Evolutionary conservation across 495 filamentous ascomycete species (phyloP), one percentile per base, ranked within the genome.

Genomic region (Daldinia decipiens): DNA sequence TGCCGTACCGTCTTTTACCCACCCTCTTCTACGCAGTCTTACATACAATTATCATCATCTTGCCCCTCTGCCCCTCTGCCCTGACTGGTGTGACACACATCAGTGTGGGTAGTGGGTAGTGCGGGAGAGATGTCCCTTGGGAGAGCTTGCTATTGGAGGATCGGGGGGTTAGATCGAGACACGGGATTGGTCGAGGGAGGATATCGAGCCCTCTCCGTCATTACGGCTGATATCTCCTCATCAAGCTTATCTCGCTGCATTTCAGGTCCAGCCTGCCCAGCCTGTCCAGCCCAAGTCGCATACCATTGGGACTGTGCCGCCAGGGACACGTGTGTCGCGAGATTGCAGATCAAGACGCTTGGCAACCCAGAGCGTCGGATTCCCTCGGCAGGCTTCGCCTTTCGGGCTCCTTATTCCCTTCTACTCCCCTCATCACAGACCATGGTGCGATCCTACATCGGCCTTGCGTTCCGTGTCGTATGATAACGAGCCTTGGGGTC

Each of bases 271-370:
- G 51, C 27, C 27, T 29, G 27, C 26, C 55, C 50, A 60, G 51
- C 58, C 29, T 27, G 0, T 21, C 29, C 50, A 55, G 65, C 56
- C 50, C 47, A 67, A 36, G 21, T 47, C 34, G 36, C 53, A 47
- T 72, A 72, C 61, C 65, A 73, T 68, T 73, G 65, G 65, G 61
- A 73, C 65, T 68, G 61, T 73, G 70, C 65, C 59, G 52, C 70
- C 61, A 45, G 60, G 61, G 61, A 73, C 70, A 73, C 70, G 70
- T 73, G 70, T 73, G 70, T 68, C 61, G 70, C 70, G 40, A 73
- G 70, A 73, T 73, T 73, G 70, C 61, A 73, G 70, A 73, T 73
- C 70, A 61, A 47, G 55, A 66, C 54, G 45, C 70, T 73, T 73
- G 70, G 70, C 70, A 65, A 53, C 36, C 70, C 70, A 73, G 70